Conservation (phyloP, 2,329 filamentous ascomycete genomes). For the Colletotrichum caudatum region DNA sequence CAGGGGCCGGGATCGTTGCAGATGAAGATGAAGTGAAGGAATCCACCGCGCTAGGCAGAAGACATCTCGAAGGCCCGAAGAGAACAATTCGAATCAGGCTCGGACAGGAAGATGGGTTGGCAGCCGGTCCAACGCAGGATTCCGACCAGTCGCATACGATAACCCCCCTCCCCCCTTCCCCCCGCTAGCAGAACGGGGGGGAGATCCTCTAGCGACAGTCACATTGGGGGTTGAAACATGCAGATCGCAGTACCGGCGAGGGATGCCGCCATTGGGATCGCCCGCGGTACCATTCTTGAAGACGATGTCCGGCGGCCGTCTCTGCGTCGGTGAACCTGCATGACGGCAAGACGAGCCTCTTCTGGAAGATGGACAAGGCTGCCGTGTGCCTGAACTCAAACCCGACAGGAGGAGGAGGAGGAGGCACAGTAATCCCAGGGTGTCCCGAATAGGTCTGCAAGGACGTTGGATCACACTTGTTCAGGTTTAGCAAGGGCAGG, state of each 20-base stretch:
- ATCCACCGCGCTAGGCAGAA: slow-evolving; percentile 39
- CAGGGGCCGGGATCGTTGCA: slow-evolving; percentile 17
- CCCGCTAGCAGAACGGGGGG: not conserved
- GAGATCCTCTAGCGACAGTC: slow-evolving; percentile 1
- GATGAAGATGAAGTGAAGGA: not conserved
- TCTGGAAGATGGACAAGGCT: not conserved
- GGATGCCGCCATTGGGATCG: slow-evolving; percentile 31
- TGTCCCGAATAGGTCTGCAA: not conserved
- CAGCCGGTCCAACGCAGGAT: slow-evolving; percentile 3
- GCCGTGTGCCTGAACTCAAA: not conserved
- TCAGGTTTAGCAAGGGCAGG: not conserved
- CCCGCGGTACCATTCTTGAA: slow-evolving; percentile 9
- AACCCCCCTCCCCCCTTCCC: too few relatives aligned
- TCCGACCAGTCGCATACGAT: not conserved
- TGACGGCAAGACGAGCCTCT: not conserved
- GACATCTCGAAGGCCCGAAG: slow-evolving; percentile 30
- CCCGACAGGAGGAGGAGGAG: not conserved
- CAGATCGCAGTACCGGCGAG: slow-evolving; percentile 15
- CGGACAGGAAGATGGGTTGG: slow-evolving; percentile 1
- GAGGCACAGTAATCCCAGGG: not conserved
- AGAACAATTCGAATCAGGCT: slow-evolving; percentile 6
- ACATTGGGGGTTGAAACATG: slow-evolving; percentile 35
- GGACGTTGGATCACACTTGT: not conserved
- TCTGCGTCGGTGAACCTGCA: slow-evolving; percentile 6
- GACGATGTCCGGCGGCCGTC: not conserved